Evolutionary conservation across 805 yeast species (phyloP).

Genomic region (Soucietia sequanensis): DNA sequence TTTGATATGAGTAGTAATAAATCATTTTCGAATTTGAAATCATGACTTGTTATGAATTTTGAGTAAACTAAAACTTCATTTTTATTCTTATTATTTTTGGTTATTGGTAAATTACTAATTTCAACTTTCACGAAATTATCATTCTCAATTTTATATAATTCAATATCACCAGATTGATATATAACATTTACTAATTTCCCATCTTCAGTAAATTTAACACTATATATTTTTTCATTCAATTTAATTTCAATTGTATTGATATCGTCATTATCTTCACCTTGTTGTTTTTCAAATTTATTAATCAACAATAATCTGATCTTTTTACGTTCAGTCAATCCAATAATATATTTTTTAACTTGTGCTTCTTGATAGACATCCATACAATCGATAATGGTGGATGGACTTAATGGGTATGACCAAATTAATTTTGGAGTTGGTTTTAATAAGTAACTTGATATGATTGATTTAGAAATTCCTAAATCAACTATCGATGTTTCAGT

Average conservation of each 20-base stretch:
- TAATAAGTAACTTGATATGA: constrained; percentile 48
- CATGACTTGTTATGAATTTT: constrained; percentile 23
- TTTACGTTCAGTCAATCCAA: constrained; percentile 40
- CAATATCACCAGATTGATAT: constrained; percentile 26
- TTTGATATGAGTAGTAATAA: constrained; percentile 10
- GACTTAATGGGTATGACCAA: constrained; percentile 56
- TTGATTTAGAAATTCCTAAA: constrained; percentile 54
- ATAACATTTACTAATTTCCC: constrained; percentile 28
- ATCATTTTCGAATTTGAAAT: constrained; percentile 10
- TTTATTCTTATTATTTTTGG: constrained; percentile 16
- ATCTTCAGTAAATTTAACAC: constrained; percentile 19
- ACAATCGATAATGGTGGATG: constrained; percentile 42
- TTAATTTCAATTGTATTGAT: constrained; percentile 12
- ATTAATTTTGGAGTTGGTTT: constrained; percentile 57
- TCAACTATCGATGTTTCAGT: constrained; percentile 39
- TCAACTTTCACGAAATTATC: constrained; percentile 17
- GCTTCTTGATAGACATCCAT: constrained; percentile 27
- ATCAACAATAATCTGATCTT: constrained; percentile 24
- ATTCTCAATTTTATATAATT: constrained; percentile 16
- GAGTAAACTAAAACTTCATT: too few relatives aligned
- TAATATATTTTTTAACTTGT: constrained; percentile 25
- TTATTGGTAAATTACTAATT: constrained; percentile 14
- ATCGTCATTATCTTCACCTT: constrained; percentile 7
- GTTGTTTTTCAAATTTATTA: constrained; percentile 8
- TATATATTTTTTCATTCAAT: constrained; percentile 12